Base-by-base conservation (phyloP, 2,329 filamentous ascomycete species). In the Sphaerulina vaccinii region DNA sequence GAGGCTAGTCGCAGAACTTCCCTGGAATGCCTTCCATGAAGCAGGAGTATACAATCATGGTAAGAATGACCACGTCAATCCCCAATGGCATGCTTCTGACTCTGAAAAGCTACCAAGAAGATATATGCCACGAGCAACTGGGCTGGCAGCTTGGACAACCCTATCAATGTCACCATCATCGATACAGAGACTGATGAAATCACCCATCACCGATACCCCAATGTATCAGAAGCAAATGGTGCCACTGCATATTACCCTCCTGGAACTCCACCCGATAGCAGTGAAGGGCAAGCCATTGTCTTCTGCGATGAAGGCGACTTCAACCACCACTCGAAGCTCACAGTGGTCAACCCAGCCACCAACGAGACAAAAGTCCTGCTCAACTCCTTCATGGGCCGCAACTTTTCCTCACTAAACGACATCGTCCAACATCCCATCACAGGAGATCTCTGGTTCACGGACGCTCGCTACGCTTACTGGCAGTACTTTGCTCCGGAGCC, bases 321-420 rank as follows among this genome's bases (percentile, higher is more conserved):
- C 39, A 54, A 55, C 21, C 49, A 58, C 23, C 56, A 61, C 7
- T 62, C 65, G 5, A 56, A 62, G 36, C 56, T 69, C 4, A 60
- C 60, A 1, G 43, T 64, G 8, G 62, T 68, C 38, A 55, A 68
- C 43, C 61, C 66, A 2, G 56, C 57, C 2, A 63, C 51, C 5
- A 64, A 65, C 43, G 56, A 51, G 4, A 63, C 53, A 9, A 51
- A 56, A n/a, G 61, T 64, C 0, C 68, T 85, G 3, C 48, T 85
- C 9, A 81, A 81, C 63, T 83, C 79, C 65, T 85, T 73, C 64
- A 78, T 80, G 24, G 82, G 82, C n/a, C 74, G 80, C 74, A 70
- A 81, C 51, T 84, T 84, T 67, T 81, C 76, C 62, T 82, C 79
- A 0, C 64, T 83, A 7, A 84, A 84, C 58, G 82, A 85, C 49